Percentiles rank a stretch among this genome's conserved stretches.
These are phyloP conservation scores for Silene conica DNA, from an alignment of 148 eudicot genomes.

Conservation along the genomic window DNA sequence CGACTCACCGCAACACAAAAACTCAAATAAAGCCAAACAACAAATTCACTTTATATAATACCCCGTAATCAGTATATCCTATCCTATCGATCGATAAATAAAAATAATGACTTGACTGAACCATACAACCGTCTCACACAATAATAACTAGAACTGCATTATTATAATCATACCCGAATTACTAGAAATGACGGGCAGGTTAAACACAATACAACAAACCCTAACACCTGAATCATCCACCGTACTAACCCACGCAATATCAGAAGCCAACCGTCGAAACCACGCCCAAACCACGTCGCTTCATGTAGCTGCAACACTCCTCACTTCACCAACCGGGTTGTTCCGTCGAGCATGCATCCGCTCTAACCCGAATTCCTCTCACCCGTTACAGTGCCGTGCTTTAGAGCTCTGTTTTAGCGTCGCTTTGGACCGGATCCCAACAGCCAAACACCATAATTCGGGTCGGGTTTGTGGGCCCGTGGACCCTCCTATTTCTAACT, in stretches of 20 bases:
- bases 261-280: constrained; percentile 75
- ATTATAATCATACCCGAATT: too few species aligned
- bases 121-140: too few species aligned
- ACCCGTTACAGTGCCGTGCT: constrained; percentile 91
- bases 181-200: constrained; percentile 62
- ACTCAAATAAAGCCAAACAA: too few species aligned
- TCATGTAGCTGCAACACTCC: constrained; percentile 81
- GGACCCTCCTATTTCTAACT: constrained; percentile 79
- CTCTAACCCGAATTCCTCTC: constrained; percentile 87
- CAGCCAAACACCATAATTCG: constrained; percentile 46
- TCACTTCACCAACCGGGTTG: constrained; percentile 59
- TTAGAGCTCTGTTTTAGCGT: constrained; percentile 92
- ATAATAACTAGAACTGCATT: too few species aligned
- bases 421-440: constrained; percentile 77
- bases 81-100: too few species aligned
- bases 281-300: constrained; percentile 94
- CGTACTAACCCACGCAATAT: constrained; percentile 62
- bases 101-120: too few species aligned
- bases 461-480: neutral
- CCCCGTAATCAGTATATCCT: too few species aligned
- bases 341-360: constrained; percentile 84
- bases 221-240: constrained; percentile 79
- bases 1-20: too few species aligned
- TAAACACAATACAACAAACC: constrained; percentile 83
- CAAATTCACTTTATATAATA: too few species aligned